Evolutionary conservation across 1,284 basidiomycete genomes (phyloP), one percentile per base, ranked within the genome.

Genomic region (Leccinum huronense): DNA sequence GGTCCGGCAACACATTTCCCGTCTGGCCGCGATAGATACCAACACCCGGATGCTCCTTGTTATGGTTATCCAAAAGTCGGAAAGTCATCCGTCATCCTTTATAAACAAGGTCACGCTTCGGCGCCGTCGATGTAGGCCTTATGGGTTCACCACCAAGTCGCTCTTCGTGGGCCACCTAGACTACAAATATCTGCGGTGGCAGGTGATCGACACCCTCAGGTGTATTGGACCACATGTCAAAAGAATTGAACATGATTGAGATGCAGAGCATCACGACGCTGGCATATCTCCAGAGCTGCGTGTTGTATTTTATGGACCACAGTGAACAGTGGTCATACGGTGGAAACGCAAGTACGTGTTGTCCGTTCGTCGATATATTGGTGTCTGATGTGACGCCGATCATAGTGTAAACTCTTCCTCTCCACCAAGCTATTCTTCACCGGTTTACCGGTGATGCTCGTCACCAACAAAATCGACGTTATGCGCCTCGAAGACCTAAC

Each of bases 191-290:
- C 85, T 98, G 70, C 87, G 95, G 68, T 98, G 95, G 95, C 95
- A 98, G 78, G 95, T 97, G 57, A 96, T 98, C 72, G 95, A 96
- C 82, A 97, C 94, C 48, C 94, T 23, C 95, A 11, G 95, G 95
- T 67, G 90, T 97, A 65, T 83, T 97, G 70, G 93, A 94, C 74
- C 94, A 97, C 77, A 95, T 95, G 2, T 84, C 98, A 54, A 95
- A 98, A 78, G 95, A 98, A 66, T 97, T 98, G 96, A 97, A 97
- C 83, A 97, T 95, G 65, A 98, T 98, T 71, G 96, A 98, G 80
- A 98, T 98, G 95, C 95, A 98, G 82, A 95, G 93, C 72, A 96
- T 98, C 77, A 98, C 95, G 48, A 96, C 95, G 8, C 83, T 98
- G 67, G 95, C 95, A 3, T 96, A 98, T 79, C 80, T 98, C 55